phyloP scores from a whole-genome alignment of 2,329 filamentous ascomycete genomes.

The Fusarium lyarnte region DNA sequence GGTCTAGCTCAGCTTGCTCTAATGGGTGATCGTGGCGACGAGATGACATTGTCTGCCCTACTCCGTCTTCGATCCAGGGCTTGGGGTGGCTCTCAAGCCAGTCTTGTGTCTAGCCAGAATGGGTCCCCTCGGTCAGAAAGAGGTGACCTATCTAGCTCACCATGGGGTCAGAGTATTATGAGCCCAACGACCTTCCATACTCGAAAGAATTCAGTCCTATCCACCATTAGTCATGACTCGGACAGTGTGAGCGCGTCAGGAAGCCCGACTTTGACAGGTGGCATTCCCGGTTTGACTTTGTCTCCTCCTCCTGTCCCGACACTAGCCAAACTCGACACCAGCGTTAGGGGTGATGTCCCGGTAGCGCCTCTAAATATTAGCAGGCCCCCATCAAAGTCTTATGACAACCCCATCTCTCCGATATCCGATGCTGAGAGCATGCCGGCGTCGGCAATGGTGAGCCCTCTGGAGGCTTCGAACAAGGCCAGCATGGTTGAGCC shows the following conservation, averaged over 20 bases:
- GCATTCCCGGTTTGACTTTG: conserved; percentile 45
- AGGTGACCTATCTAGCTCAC: conserved; percentile 58
- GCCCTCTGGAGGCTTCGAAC: conserved; percentile 33
- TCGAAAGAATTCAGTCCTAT: conserved; percentile 62
- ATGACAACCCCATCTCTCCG: conserved; percentile 33
- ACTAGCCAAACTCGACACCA: conserved; percentile 18
- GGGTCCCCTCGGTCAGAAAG: conserved; percentile 62
- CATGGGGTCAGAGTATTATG: conserved; percentile 45
- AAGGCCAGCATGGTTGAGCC: conserved; percentile 21
- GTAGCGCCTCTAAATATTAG: conserved; percentile 17
- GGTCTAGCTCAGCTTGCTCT: conserved; percentile 80
- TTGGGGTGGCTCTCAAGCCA: conserved; percentile 84
- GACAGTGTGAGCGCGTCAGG: conserved; percentile 57
- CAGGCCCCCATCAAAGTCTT: conserved; percentile 12
- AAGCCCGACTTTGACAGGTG: conserved; percentile 62
- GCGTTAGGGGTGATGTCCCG: conserved; percentile 18
- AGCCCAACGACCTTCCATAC: conserved; percentile 48
- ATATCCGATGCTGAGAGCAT: conserved; percentile 30
- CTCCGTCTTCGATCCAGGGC: conserved; percentile 77
- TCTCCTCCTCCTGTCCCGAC: conserved; percentile 39
- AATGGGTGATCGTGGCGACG: conserved; percentile 64
- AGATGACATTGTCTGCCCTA: conserved; percentile 78
- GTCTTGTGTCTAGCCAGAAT: conserved; percentile 66
- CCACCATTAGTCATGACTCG: conserved; percentile 59
- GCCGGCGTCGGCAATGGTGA: conserved; percentile 29